Conservation (phyloP, 2,329 filamentous ascomycete genomes). For the Talaromyces sp. region DNA sequence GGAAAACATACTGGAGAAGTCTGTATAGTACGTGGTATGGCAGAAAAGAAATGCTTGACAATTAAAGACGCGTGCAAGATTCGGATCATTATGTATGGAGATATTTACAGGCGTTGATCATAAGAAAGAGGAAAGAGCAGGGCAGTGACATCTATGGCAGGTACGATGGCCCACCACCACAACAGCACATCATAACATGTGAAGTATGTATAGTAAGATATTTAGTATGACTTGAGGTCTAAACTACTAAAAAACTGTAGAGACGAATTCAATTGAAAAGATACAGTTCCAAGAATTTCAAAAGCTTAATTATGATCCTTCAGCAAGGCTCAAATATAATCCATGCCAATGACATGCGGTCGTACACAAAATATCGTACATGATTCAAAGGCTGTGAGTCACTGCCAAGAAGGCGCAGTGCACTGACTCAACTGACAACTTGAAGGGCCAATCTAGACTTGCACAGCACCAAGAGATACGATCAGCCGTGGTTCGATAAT, state of each 20-base stretch:
- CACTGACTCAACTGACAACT: slow-evolving; percentile 1
- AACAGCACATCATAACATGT: too few species aligned
- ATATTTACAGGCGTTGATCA: neutral
- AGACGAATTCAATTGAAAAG: neutral
- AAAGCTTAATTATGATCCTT: neutral
- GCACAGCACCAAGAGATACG: too few species aligned
- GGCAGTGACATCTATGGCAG: neutral
- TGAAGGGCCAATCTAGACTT: neutral
- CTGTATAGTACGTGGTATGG: slow-evolving; percentile 29
- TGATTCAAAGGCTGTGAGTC: slow-evolving; percentile 2
- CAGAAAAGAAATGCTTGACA: slow-evolving; percentile 16
- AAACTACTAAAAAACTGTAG: too few species aligned
- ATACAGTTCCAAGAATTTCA: neutral
- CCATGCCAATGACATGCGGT: neutral
- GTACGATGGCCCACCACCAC: neutral
- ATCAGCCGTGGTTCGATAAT: neutral
- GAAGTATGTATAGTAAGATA: too few species aligned
- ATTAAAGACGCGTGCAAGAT: neutral
- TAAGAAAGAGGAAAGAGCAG: neutral
- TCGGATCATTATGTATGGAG: neutral
- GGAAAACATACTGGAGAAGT: slow-evolving; percentile 29
- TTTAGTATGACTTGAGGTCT: too few species aligned
- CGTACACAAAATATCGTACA: too few species aligned
- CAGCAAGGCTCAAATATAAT: too few species aligned
- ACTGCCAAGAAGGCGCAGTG: neutral